Base-by-base conservation (phyloP, 768 basidiomycete genomes). In the Boletus sp. region DNA sequence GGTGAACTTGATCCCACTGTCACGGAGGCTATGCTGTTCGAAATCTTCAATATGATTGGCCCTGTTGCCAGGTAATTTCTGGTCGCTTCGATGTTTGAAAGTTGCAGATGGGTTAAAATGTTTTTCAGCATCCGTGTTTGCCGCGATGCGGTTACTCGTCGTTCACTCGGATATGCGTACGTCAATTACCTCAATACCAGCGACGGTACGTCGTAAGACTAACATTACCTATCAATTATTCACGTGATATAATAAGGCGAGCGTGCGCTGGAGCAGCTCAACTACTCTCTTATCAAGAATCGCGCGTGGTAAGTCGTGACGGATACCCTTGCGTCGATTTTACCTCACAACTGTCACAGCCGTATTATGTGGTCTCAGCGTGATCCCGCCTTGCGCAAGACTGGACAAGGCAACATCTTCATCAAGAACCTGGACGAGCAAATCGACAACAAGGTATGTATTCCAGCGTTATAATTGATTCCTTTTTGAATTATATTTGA, bases 281-380 rank as follows among this genome's bases (percentile, higher is more conserved):
- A 99, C 78, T 99, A 99, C 74, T 98, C 97, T 62, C 77, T 95
- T 71, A 98, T 99, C 79, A 98, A 98, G 82, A 88, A 88, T 74
- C 90, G 93, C 67, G 88, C 97, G 59, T 99, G 97, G 91, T 91
- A 66, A 62, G 79, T 72, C 41, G n/a, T 25, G 5, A 33, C 0
- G 5, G 15, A 25, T 23, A 50, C 49, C n/a, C 17, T 53, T 32
- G 7, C 17, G 21, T 35, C 3, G 9, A 27, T 7, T 42, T 40
- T 7, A 51, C 25, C 47, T 56, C 50, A 55, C 47, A 45, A 39
- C 47, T 27, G 7, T 27, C 35, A 53, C 62, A 93, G 90, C 80
- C 93, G 97, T 67, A 99, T 99, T 82, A 99, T 99, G 97, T 98
- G 97, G 96, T 98, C 95, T 68, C 97, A 98, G 83, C 92, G 97